These are phyloP conservation scores for Globisporangium okanoganense DNA, from an alignment of 352 stramenopile genomes.

Conservation along the genomic window DNA sequence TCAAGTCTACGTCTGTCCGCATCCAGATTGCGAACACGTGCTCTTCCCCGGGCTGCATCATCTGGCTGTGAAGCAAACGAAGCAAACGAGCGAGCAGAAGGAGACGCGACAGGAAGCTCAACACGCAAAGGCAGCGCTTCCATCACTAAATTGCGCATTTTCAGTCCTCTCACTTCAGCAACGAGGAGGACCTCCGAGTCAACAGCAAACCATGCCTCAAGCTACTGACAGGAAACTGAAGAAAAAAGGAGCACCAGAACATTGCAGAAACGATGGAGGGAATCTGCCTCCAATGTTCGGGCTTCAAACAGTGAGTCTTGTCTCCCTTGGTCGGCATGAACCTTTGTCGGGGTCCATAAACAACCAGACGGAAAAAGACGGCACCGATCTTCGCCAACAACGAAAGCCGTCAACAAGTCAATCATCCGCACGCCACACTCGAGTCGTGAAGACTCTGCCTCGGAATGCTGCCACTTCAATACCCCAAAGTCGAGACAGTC, in stretches of 20 bases:
- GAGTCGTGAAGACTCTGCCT: neutral
- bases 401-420: constrained; percentile 9
- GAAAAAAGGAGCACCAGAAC: neutral
- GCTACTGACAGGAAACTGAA: neutral
- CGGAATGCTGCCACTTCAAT: constrained; percentile 4
- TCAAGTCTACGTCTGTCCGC: constrained; percentile 53
- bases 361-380: neutral
- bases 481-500: neutral
- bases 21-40: constrained; percentile 37
- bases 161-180: constrained; percentile 19
- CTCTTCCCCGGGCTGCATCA: constrained; percentile 63
- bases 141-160: constrained; percentile 8
- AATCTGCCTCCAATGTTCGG: constrained; percentile 11
- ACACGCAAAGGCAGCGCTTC: neutral
- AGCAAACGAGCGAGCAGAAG: neutral
- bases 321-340: neutral
- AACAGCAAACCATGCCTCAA: neutral
- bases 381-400: neutral
- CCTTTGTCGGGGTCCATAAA: neutral
- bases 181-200: neutral
- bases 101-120: neutral
- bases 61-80: constrained; percentile 17
- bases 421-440: neutral
- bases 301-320: constrained; percentile 7
- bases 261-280: neutral